These are phyloP conservation scores for Penicillium bialowiezense DNA, from an alignment of 495 filamentous ascomycete genomes.

Conservation along the genomic window DNA sequence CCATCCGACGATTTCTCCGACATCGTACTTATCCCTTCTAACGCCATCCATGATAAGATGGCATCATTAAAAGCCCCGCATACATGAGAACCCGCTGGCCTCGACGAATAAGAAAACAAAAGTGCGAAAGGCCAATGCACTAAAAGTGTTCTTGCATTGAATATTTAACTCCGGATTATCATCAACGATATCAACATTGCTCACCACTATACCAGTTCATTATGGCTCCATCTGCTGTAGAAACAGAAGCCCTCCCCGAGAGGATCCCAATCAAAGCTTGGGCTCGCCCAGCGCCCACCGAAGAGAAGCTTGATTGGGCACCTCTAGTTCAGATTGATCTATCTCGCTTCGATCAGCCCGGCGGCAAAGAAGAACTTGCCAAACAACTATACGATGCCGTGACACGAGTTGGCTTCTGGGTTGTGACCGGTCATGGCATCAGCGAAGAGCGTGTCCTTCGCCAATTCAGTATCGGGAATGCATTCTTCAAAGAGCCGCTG, in stretches of 20 bases:
- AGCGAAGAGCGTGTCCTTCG: constrained; percentile 35
- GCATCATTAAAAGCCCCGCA: too few species aligned
- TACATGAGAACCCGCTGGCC: too few species aligned
- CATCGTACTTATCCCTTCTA: too few species aligned
- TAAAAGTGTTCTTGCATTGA: not conserved
- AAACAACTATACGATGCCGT: constrained; percentile 54
- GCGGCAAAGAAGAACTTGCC: constrained; percentile 52
- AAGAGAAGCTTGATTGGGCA: constrained; percentile 43
- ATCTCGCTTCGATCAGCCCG: constrained; percentile 44
- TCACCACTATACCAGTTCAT: not conserved
- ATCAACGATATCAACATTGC: not conserved
- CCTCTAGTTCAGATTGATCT: constrained; percentile 56
- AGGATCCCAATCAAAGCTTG: constrained; percentile 33
- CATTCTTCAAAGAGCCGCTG: constrained; percentile 35
- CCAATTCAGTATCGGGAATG: constrained; percentile 38
- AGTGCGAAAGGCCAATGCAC: not conserved
- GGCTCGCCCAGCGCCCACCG: constrained; percentile 33
- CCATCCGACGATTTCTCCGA: too few species aligned
- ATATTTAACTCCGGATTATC: not conserved
- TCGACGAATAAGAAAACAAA: not conserved
- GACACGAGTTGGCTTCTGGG: constrained; percentile 43
- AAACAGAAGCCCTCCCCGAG: constrained; percentile 3
- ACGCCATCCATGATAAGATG: too few species aligned
- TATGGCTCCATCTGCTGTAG: constrained; percentile 36
- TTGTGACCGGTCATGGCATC: constrained; percentile 31